A percentile compares a stretch with the other conserved stretches of the same genome.
Conservation (phyloP, 805 yeast genomes). For the Saturnispora zaruensis region DNA sequence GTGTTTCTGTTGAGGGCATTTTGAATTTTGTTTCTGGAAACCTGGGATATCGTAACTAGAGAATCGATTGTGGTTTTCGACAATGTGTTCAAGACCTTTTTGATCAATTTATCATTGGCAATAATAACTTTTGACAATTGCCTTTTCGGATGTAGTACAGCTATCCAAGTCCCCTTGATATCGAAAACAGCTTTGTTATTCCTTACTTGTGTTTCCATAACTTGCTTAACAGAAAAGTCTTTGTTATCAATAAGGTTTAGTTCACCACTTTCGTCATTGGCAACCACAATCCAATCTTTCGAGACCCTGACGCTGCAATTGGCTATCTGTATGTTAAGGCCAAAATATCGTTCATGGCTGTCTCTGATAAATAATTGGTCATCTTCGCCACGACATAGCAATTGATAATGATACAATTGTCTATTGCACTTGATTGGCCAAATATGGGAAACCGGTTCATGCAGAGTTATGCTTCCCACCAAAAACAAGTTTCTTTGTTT, state of each 20-base stretch:
- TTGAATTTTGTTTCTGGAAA: slow-evolving; percentile 37
- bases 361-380: not conserved
- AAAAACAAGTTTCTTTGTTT: not conserved
- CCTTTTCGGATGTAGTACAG: slow-evolving; percentile 16
- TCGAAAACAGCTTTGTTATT: slow-evolving; percentile 40
- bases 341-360: not conserved
- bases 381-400: not conserved
- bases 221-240: not conserved
- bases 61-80: slow-evolving; percentile 44
- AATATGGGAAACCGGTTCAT: not conserved
- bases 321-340: not conserved
- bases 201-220: slow-evolving; percentile 14
- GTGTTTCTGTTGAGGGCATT: slow-evolving; percentile 18
- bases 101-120: slow-evolving; percentile 38
- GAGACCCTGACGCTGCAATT: not conserved
- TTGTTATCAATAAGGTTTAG: slow-evolving; percentile 11
- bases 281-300: slow-evolving; percentile 13
- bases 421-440: not conserved
- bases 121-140: slow-evolving; percentile 38
- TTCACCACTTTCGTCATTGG: slow-evolving; percentile 15
- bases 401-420: not conserved
- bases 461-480: not conserved
- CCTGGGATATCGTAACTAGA: slow-evolving; percentile 34
- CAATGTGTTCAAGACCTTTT: slow-evolving; percentile 39
- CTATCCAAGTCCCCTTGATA: slow-evolving; percentile 41